Conservation (phyloP, 2,329 filamentous ascomycete species). For the Fusarium continuum region DNA sequence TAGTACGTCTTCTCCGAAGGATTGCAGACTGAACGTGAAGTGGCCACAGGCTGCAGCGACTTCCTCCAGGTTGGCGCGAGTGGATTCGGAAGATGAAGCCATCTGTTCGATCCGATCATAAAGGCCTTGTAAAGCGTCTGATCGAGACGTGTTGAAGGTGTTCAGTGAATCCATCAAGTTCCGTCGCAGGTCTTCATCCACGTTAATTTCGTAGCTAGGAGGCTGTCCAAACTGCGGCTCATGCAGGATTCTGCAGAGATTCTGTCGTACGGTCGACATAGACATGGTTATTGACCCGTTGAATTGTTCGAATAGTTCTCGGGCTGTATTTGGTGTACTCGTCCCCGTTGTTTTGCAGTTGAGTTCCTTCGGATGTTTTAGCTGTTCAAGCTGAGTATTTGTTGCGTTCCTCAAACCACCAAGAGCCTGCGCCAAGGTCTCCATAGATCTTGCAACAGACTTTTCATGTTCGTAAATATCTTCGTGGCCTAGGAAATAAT, state of each 20-base stretch:
- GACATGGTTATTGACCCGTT: slow-evolving; percentile 26
- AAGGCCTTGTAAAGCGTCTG: slow-evolving; percentile 80
- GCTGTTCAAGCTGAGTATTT: slow-evolving; percentile 84
- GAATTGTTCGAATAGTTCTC: slow-evolving; percentile 32
- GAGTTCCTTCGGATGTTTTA: slow-evolving; percentile 56
- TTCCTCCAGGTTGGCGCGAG: slow-evolving; percentile 86
- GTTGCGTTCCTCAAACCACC: slow-evolving; percentile 91
- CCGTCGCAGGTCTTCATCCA: slow-evolving; percentile 84
- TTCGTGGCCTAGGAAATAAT: slow-evolving; percentile 83
- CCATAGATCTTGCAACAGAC: slow-evolving; percentile 82
- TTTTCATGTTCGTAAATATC: slow-evolving; percentile 81
- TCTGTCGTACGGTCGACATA: slow-evolving; percentile 23
- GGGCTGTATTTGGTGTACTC: not conserved
- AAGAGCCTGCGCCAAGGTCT: slow-evolving; percentile 85
- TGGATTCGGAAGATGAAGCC: slow-evolving; percentile 63
- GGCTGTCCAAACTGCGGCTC: slow-evolving; percentile 44
- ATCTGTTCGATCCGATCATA: slow-evolving; percentile 80
- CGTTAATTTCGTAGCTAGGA: slow-evolving; percentile 57
- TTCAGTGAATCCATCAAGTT: slow-evolving; percentile 83
- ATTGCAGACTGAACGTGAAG: slow-evolving; percentile 89
- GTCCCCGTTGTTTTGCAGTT: fast-evolving
- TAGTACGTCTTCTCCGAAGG: slow-evolving; percentile 89
- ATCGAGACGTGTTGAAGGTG: slow-evolving; percentile 91
- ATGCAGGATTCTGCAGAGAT: slow-evolving; percentile 18
- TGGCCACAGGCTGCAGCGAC: slow-evolving; percentile 95